Evolutionary conservation across 176 grass and related monocot genomes (phyloP), one percentile per base, ranked within the genome.

Genomic region (Triticum monococcum): DNA sequence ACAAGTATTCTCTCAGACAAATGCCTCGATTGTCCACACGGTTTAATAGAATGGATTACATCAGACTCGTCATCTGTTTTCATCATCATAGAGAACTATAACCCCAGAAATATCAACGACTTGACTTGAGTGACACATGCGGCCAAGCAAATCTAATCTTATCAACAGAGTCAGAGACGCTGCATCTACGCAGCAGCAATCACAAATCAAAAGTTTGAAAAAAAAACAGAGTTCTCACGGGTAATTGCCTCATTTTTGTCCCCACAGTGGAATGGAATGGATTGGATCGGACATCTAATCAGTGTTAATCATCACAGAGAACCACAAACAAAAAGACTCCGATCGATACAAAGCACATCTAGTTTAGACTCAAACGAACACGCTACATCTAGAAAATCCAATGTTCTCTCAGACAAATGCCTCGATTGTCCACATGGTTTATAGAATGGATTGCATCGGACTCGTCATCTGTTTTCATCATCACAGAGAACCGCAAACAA

Each of bases 191-290:
- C 22, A 61, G 59, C 14, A 17, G 50, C 50, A 54, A 54, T 18
- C 16, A 18, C 2, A 54, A 50, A 54, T 18, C 2, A 54, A 54
- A 54, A 18, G 50, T 0, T 54, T 18, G 5, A 4, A 7, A 54
- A 6, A 18, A 54, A 54, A 54, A 0, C 16, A 41, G 5, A 23
- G 65, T 84, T 84, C 87, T 74, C 87, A 84, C 87, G 84, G 87
- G 79, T 82, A 89, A 89, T 86, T 89, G 88, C 88, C 88, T 89
- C 83, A 62, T n/a, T n/a, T n/a, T 86, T 89, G 88, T 89, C 88
- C 88, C 70, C 88, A 89, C 46, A 78, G 83, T 85, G 75, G 64
- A 80, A 89, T 84, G 75, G 88, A 86, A 89, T 89, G 88, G 88
- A 89, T 77, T 89, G 25, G 11, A 81, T 89, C 88, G 83, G 88